Evolutionary conservation across 2,329 filamentous ascomycete genomes (phyloP), one percentile per base, ranked within the genome.

Genomic region (Ascochyta lentis): DNA sequence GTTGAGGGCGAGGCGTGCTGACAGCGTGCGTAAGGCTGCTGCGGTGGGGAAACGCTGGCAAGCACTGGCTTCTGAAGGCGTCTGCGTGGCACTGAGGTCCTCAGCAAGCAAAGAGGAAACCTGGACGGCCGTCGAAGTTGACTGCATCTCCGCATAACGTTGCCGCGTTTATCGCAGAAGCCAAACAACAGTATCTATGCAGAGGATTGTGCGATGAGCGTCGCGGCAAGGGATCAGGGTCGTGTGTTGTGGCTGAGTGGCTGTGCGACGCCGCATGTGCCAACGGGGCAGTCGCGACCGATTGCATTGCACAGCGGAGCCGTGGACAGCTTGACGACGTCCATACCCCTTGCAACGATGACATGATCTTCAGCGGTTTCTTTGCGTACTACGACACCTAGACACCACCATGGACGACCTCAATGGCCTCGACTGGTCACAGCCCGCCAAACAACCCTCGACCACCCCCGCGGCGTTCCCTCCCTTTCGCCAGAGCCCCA

Each of bases 401-500:
- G 37, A 59, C 8, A 54, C 51, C 40, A 65, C 51, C 37, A 83
- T 83, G 80, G 78, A 83, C 64, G 80, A 83, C 59, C 69, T 83
- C 16, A 67, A 79, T 46, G 76, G 79, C 61, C 76, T 81, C 50
- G 79, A 82, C 71, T 83, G 80, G 80, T 74, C 69, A 29, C 66
- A 73, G 41, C 64, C 68, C 35, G 63, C 59, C 60, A 69, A 68
- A 60, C 64, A 68, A 46, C 58, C 66, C 26, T 42, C 66, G 48
- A 73, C 54, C 55, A 66, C 61, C 42, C 66, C 68, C 56, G 52
- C 71, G 57, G 62, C 68, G 49, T 66, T 73, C 41, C 69, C 72
- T 66, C 67, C 71, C 52, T 70, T 71, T 62, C 73, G 69, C 64
- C 72, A 74, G 62, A 74, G 52, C 64, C 71, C 70, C 64, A 68